phyloP scores from a whole-genome alignment of 768 basidiomycete species.

The Lentinula edodes region DNA sequence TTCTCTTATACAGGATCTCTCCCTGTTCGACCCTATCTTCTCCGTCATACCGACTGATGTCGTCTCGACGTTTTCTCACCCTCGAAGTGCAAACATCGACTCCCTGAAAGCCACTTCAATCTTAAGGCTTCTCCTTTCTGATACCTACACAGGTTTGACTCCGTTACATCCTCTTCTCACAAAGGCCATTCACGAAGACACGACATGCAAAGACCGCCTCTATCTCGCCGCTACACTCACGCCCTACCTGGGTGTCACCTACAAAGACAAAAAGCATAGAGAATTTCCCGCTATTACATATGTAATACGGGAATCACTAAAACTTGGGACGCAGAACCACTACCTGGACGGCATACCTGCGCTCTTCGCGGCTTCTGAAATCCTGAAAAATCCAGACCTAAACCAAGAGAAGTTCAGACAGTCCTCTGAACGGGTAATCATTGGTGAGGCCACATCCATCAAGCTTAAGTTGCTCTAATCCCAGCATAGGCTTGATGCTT shows the following conservation, averaged over 20 bases:
- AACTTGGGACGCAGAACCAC: slow-evolving; percentile 73
- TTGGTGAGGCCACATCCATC: slow-evolving; percentile 37
- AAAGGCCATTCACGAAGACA: slow-evolving; percentile 28
- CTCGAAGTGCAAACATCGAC: slow-evolving; percentile 28
- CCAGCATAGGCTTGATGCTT: slow-evolving; percentile 49
- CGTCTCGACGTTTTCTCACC: slow-evolving; percentile 36
- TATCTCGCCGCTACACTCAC: slow-evolving; percentile 75
- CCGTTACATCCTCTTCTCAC: slow-evolving; percentile 44
- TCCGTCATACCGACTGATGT: slow-evolving; percentile 43
- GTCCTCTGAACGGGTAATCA: slow-evolving; percentile 47
- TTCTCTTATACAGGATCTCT: slow-evolving; percentile 66
- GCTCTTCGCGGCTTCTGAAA: slow-evolving; percentile 50
- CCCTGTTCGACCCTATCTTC: slow-evolving; percentile 66
- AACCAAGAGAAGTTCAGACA: slow-evolving; percentile 26
- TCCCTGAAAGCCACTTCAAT: slow-evolving; percentile 56
- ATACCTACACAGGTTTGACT: slow-evolving; percentile 26
- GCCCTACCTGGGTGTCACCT: slow-evolving; percentile 59
- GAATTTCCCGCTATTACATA: slow-evolving; percentile 53
- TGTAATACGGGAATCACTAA: slow-evolving; percentile 78
- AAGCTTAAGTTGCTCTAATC: background rate
- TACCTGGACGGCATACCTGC: slow-evolving; percentile 71
- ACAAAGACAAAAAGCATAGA: slow-evolving; percentile 62
- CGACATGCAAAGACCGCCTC: slow-evolving; percentile 49
- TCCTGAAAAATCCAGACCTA: slow-evolving; percentile 33
- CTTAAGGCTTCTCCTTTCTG: slow-evolving; percentile 43